Percentiles rank a stretch among this genome's conserved stretches.
These are phyloP conservation scores for Tetrapyrgos nigripes DNA, from an alignment of 1,284 basidiomycete genomes.

Conservation along the genomic window DNA sequence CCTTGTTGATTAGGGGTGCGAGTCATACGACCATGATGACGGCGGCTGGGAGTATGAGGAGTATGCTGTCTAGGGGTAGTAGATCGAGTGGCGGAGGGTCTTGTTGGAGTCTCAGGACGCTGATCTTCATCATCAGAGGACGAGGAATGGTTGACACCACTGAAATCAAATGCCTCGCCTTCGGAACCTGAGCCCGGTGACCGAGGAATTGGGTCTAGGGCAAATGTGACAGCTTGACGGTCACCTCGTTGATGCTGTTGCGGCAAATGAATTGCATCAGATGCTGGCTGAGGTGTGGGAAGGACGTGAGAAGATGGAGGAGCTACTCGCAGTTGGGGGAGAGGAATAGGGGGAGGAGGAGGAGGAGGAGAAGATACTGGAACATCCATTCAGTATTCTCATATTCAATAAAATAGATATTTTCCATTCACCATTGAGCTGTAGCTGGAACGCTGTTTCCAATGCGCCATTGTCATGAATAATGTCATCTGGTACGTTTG, in stretches of 20 bases:
- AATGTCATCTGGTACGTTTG: not conserved
- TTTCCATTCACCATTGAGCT: not conserved
- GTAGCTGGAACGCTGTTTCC: not conserved
- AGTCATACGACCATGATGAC: not conserved
- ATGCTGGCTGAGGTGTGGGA: no score
- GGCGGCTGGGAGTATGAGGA: not conserved
- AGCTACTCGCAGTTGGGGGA: not conserved
- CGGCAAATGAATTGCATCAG: not conserved
- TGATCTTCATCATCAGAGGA: not conserved
- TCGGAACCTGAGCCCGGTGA: not conserved
- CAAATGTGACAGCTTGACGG: not conserved
- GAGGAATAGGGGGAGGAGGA: not conserved
- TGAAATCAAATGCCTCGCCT: not conserved
- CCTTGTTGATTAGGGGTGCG: not conserved
- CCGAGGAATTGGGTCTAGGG: not conserved
- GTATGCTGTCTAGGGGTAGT: not conserved
- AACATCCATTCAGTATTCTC: not conserved
- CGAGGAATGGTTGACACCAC: not conserved
- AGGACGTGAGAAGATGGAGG: not conserved
- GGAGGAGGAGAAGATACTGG: no score
- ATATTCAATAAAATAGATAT: not conserved
- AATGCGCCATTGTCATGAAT: not conserved
- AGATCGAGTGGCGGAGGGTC: not conserved
- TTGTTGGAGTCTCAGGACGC: no score
- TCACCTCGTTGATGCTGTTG: not conserved